phyloP scores from a whole-genome alignment of 78 protist species.

The slime mould (Dictyostelium discoideum) region dicty_2.7 NC_007091.3:4422001-4422500 shows the following conservation, averaged over 20 bases:
- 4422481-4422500: background rate
- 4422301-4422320: background rate
- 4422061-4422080: too few species aligned
- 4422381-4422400: background rate
- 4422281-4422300: background rate
- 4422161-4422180: slow-evolving; percentile 43
- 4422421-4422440: background rate
- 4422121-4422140: slow-evolving; percentile 28
- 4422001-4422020: slow-evolving; percentile 7
- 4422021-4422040: background rate
- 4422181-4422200: slow-evolving; percentile 6
- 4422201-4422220: slow-evolving; percentile 24
- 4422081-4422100: too few species aligned
- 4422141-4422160: slow-evolving; percentile 69
- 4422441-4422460: background rate
- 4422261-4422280: background rate
- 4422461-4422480: background rate
- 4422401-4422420: background rate
- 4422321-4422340: slow-evolving; percentile 12
- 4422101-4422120: slow-evolving; percentile 24
- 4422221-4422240: background rate
- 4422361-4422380: slow-evolving; percentile 27
- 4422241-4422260: background rate
- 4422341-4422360: slow-evolving; percentile 13
- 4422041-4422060: too few species aligned